Percentiles rank a stretch among this genome's conserved stretches.
Evolutionary conservation across 2,329 filamentous ascomycete species (phyloP).

Genomic region (Fusarium sarcochroum): DNA sequence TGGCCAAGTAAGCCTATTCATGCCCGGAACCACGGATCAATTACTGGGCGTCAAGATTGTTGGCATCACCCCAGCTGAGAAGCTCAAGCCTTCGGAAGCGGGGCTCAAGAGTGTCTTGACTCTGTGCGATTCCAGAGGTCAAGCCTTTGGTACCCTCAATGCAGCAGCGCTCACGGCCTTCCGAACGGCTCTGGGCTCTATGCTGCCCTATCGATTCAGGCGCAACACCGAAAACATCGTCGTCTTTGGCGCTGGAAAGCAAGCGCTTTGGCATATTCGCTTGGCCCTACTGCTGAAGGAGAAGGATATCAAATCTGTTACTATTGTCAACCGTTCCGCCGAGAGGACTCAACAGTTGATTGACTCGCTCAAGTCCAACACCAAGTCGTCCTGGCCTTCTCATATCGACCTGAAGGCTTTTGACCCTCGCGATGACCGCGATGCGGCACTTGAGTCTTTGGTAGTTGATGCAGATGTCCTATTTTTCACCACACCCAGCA

Average conservation of each 20-base stretch:
- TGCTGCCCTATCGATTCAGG: constrained; percentile 66
- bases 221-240: constrained; percentile 62
- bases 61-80: constrained; percentile 47
- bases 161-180: constrained; percentile 79
- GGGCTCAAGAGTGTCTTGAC: constrained; percentile 66
- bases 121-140: constrained; percentile 69
- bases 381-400: constrained; percentile 24
- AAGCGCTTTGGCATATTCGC: constrained; percentile 80
- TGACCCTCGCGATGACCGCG: constrained; percentile 19
- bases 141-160: constrained; percentile 74
- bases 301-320: constrained; percentile 47
- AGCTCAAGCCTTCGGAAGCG: constrained; percentile 9
- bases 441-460: constrained; percentile 34
- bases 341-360: constrained; percentile 43
- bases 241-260: constrained; percentile 79
- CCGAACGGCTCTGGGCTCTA: constrained; percentile 74
- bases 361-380: constrained; percentile 26
- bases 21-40: constrained; percentile 73
- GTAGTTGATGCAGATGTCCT: constrained; percentile 46
- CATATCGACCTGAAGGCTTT: constrained; percentile 37
- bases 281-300: constrained; percentile 70
- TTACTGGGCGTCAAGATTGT: constrained; percentile 76
- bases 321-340: constrained; percentile 53
- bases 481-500: constrained; percentile 53
- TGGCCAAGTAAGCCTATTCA: constrained; percentile 75